These are phyloP conservation scores for Adiantum capillusveneris DNA, from an alignment of 75 land plant species.

Conservation along the genomic window DNA sequence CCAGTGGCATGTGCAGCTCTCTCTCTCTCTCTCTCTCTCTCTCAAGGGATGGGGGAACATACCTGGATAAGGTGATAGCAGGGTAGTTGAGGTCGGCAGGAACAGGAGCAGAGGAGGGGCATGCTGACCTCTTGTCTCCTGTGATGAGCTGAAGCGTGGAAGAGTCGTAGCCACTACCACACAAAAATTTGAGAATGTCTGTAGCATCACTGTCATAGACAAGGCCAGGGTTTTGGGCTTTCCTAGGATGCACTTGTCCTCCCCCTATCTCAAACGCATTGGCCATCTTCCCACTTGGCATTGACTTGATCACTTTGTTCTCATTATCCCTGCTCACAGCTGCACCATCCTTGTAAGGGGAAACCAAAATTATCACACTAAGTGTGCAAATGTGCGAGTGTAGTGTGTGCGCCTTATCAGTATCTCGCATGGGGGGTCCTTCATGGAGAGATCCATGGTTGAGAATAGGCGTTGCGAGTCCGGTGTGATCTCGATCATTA, in stretches of 20 bases:
- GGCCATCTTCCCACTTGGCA: slow-evolving; percentile 43
- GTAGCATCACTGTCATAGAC: slow-evolving; percentile 38
- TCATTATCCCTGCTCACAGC: slow-evolving; percentile 42
- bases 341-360: slow-evolving; percentile 18
- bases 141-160: slow-evolving; percentile 38
- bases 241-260: slow-evolving; percentile 47
- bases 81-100: slow-evolving; percentile 67
- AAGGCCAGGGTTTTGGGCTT: slow-evolving; percentile 52
- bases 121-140: slow-evolving; percentile 29
- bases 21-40: too few relatives aligned
- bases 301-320: slow-evolving; percentile 27
- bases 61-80: slow-evolving; percentile 26
- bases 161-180: slow-evolving; percentile 58
- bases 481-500: too few relatives aligned
- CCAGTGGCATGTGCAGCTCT: too few relatives aligned
- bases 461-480: too few relatives aligned
- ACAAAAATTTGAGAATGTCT: slow-evolving; percentile 60
- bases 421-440: too few relatives aligned
- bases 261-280: slow-evolving; percentile 56
- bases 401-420: too few relatives aligned
- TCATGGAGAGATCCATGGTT: too few relatives aligned
- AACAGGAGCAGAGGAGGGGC: not conserved
- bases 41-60: too few relatives aligned
- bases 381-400: too few relatives aligned
- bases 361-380: too few relatives aligned